phyloP scores from a whole-genome alignment of 805 yeast genomes.

The Ogataea corticis region DNA sequence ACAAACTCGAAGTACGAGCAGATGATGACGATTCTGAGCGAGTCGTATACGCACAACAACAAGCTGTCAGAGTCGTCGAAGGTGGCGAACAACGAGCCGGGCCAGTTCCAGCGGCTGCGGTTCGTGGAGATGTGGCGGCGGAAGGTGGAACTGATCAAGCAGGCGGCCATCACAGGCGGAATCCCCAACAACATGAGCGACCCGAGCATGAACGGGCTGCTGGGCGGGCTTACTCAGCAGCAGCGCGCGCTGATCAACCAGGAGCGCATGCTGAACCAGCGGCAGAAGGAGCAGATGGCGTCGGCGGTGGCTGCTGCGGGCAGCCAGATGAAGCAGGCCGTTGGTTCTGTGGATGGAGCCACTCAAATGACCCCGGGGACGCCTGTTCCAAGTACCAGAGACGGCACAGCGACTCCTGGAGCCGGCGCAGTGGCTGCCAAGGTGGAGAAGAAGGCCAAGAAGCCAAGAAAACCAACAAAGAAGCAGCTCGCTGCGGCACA shows the following conservation, averaged over 20 bases:
- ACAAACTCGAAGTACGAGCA: slow-evolving; percentile 87
- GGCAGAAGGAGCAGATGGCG: slow-evolving; percentile 36
- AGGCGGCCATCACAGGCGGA: slow-evolving; percentile 37
- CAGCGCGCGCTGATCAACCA: slow-evolving; percentile 31
- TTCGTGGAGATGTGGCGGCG: slow-evolving; percentile 86
- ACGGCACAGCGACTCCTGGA: slow-evolving; percentile 7
- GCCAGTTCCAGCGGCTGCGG: slow-evolving; percentile 80
- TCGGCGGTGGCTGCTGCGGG: slow-evolving; percentile 33
- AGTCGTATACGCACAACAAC: slow-evolving; percentile 39
- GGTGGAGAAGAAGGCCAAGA: slow-evolving; percentile 26
- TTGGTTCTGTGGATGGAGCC: background rate
- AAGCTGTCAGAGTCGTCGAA: slow-evolving; percentile 29
- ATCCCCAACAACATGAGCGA: slow-evolving; percentile 16
- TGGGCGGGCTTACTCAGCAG: slow-evolving; percentile 31
- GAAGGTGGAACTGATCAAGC: slow-evolving; percentile 56
- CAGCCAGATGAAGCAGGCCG: slow-evolving; percentile 11
- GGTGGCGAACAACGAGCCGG: slow-evolving; percentile 29
- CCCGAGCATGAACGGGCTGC: slow-evolving; percentile 27
- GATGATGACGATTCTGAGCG: slow-evolving; percentile 72
- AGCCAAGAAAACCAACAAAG: slow-evolving; percentile 34
- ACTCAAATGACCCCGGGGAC: background rate
- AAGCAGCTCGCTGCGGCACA: slow-evolving; percentile 31
- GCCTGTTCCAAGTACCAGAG: slow-evolving; percentile 4
- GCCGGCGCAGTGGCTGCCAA: slow-evolving; percentile 11
- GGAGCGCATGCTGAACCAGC: slow-evolving; percentile 30